phyloP scores from a whole-genome alignment of 2,329 filamentous ascomycete species.

The Helotiales sp. region DNA sequence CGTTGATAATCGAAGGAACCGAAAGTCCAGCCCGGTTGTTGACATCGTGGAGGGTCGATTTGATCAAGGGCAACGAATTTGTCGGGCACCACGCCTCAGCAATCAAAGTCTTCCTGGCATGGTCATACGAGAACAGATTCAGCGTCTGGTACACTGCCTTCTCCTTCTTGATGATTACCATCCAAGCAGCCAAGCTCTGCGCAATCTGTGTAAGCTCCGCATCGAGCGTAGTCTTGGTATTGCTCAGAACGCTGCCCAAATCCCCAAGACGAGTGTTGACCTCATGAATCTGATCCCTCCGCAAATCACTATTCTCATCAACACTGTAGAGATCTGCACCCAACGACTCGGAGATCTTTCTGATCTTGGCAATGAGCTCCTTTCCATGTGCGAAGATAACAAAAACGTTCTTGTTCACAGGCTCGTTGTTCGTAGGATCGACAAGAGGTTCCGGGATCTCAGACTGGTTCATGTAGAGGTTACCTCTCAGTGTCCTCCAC shows the following conservation, averaged over 20 bases:
- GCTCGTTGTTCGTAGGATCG: constrained; percentile 90
- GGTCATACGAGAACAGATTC: constrained; percentile 96
- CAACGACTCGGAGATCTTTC: constrained; percentile 98
- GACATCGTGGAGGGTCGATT: constrained; percentile 92
- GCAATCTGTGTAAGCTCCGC: constrained; percentile 94
- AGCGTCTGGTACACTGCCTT: constrained; percentile 96
- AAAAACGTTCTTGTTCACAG: constrained; percentile 96
- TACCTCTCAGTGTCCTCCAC: constrained; percentile 95
- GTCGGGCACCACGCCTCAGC: constrained; percentile 98
- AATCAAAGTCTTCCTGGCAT: constrained; percentile 92
- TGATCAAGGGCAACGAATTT: constrained; percentile 85
- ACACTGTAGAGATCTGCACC: constrained; percentile 95
- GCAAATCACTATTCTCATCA: constrained; percentile 94
- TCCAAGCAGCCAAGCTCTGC: constrained; percentile 91
- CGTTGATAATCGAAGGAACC: constrained; percentile 98
- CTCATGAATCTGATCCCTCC: constrained; percentile 94
- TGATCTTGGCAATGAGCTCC: constrained; percentile 97
- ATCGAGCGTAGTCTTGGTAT: constrained; percentile 93
- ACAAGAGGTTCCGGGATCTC: constrained; percentile 94
- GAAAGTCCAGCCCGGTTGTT: constrained; percentile 94
- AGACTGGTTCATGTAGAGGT: constrained; percentile 99
- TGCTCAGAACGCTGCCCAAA: constrained; percentile 87
- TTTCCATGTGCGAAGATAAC: constrained; percentile 99
- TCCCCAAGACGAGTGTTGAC: constrained; percentile 93
- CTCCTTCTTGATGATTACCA: constrained; percentile 97